phyloP scores from a whole-genome alignment of 305 asterid genomes.

The Fraxinus latifolia region DNA sequence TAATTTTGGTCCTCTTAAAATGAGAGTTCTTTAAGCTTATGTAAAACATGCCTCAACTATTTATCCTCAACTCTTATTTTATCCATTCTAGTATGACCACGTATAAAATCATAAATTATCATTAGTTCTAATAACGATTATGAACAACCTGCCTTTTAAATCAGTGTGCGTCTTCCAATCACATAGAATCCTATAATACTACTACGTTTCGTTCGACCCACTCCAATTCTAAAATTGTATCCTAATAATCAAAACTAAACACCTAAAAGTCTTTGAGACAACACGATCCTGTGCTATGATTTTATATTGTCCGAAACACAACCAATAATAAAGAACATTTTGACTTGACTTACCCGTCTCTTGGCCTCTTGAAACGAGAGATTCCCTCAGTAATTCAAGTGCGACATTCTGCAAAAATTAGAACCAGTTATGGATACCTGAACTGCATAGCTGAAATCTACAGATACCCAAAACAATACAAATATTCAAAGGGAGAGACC shows the following conservation, averaged over 20 bases:
- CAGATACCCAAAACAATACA: neutral
- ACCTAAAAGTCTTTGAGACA: neutral
- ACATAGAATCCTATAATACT: neutral
- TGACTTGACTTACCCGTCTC: constrained; percentile 46
- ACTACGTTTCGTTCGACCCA: neutral
- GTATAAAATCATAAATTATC: neutral
- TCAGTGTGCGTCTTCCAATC: neutral
- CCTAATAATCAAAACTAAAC: neutral
- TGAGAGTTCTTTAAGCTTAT: neutral
- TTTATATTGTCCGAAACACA: neutral
- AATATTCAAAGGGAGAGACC: neutral
- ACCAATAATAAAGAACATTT: constrained; percentile 16
- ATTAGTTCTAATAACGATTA: neutral
- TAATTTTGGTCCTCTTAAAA: neutral
- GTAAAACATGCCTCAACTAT: neutral
- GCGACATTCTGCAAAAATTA: constrained; percentile 79
- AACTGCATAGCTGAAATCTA: constrained; percentile 5
- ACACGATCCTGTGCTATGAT: neutral
- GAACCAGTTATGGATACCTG: constrained; percentile 14
- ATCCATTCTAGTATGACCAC: neutral
- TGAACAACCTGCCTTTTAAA: neutral
- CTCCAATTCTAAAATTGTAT: neutral
- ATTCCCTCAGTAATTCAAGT: constrained; percentile 65
- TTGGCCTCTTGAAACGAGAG: constrained; percentile 44
- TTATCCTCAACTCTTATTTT: neutral